phyloP scores from a whole-genome alignment of 2,329 filamentous ascomycete genomes.

The Fusarium sp. region DNA sequence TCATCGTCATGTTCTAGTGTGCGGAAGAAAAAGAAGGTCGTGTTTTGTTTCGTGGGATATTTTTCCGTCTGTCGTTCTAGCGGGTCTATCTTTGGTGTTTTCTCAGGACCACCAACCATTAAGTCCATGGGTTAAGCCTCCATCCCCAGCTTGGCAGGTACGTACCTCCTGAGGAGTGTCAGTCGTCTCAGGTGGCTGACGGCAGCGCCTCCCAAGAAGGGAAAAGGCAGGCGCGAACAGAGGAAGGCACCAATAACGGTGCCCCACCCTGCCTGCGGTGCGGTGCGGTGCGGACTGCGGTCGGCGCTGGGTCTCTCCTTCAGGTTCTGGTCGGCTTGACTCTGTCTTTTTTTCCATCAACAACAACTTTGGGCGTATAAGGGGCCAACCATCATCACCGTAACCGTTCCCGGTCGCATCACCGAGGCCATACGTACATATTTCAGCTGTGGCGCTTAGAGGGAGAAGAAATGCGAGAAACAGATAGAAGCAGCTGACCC shows the following conservation, averaged over 20 bases:
- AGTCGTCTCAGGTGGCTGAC: slow-evolving; percentile 35
- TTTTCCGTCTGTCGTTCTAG: slow-evolving; percentile 31
- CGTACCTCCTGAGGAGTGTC: slow-evolving; percentile 6
- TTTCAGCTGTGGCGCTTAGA: slow-evolving; percentile 11
- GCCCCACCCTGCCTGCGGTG: slow-evolving; percentile 1
- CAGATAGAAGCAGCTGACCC: background rate
- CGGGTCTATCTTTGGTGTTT: slow-evolving; percentile 16
- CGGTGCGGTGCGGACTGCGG: background rate
- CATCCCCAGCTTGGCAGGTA: background rate
- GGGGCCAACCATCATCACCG: slow-evolving; percentile 19
- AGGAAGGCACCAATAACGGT: background rate
- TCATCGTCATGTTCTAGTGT: slow-evolving; percentile 9
- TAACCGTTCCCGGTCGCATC: slow-evolving; percentile 14
- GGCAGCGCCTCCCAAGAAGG: background rate
- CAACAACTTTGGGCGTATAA: slow-evolving; percentile 24
- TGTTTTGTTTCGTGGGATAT: slow-evolving; percentile 38
- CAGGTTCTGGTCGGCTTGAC: background rate
- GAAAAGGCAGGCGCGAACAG: background rate
- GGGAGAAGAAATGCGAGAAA: slow-evolving; percentile 1
- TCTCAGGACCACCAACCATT: slow-evolving; percentile 17
- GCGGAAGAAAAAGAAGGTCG: background rate
- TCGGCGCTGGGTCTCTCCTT: slow-evolving; percentile 2
- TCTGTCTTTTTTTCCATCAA: slow-evolving; percentile 33
- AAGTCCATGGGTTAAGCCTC: background rate
- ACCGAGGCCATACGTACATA: slow-evolving; percentile 10